Conservation (phyloP, 177 flowering plant genomes). For the Vitis hybrid region DNA sequence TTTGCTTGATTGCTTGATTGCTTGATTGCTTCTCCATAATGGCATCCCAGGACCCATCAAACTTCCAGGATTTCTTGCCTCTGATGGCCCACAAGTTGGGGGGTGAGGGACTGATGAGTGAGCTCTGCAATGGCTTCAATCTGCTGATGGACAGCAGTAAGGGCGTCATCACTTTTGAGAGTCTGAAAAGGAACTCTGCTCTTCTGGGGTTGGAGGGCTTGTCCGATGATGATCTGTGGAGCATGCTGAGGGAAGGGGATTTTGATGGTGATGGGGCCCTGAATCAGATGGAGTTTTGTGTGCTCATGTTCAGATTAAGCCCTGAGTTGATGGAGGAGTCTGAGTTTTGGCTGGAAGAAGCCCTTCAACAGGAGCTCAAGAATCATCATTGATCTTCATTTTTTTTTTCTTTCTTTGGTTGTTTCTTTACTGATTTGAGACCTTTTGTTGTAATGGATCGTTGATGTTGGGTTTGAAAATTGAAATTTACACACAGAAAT, state of each 20-base stretch:
- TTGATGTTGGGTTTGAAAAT: too few relatives aligned
- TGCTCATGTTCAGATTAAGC: conserved; percentile 53
- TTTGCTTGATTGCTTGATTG: too few relatives aligned
- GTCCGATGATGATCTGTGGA: conserved; percentile 41
- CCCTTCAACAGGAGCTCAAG: background rate
- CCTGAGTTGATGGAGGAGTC: conserved; percentile 44
- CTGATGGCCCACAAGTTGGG: conserved; percentile 41
- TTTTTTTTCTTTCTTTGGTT: too few relatives aligned
- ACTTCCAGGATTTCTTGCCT: conserved; percentile 36
- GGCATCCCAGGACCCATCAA: too few relatives aligned
- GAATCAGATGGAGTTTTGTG: conserved; percentile 54
- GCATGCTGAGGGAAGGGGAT: conserved; percentile 59
- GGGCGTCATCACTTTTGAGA: conserved; percentile 49
- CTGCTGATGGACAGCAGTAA: conserved; percentile 39
- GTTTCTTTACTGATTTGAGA: too few relatives aligned
- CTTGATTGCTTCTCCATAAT: too few relatives aligned
- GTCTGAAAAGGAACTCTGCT: conserved; percentile 43
- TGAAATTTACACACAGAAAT: too few relatives aligned
- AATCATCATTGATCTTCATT: too few relatives aligned
- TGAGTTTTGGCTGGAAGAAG: conserved; percentile 25
- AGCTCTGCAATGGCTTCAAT: conserved; percentile 46
- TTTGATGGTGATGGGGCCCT: conserved; percentile 55
- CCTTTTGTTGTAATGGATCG: too few relatives aligned
- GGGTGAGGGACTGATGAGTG: conserved; percentile 39
- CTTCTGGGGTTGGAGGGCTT: conserved; percentile 43